Base-by-base conservation (phyloP, 2,329 filamentous ascomycete genomes). In the Scolecobasidium constrictum region DNA sequence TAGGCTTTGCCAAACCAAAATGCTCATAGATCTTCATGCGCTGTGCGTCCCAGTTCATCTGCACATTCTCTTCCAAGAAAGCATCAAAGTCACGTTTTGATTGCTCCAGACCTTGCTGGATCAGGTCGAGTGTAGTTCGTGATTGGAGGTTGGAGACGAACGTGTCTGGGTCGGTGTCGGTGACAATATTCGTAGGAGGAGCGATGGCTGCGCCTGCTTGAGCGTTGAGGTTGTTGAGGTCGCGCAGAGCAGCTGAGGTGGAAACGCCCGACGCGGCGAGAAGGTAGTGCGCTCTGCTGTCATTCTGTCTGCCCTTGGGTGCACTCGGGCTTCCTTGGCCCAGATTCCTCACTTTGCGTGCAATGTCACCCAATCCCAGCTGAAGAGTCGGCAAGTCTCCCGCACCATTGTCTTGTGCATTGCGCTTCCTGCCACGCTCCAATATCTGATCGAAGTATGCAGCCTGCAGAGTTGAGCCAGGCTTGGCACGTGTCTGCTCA, bases 11-110 rank as follows among this genome's bases (percentile, higher is more conserved):
- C 13, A 98, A 82, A 12, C 92, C 92, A 60, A 98, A 96, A 62
- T 98, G 92, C 55, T 94, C 81, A 63, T 95, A 96, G 49, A 98
- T 94, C 50, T 81, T 81, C 61, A 84, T 86, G 48, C 90, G 81
- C 65, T 96, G 90, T 13, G 83, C 81, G 53, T 95, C 88, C 88
- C 92, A 96, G 60, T 96, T 87, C 68, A 94, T 81, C 21, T 87
- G 86, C 39, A 96, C 80, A 56, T 94, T 93, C 54, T 95, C 88
- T 59, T 96, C 88, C 44, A 98, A 71, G 59, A 94, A 96, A 47
- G 77, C 75, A 59, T 98, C 88, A 58, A 98, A 96, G 56, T 96
- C 92, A 44, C 80, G 78, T 47, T 90, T 81, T 3, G 88, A 92
- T 55, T 88, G 79, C 55, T 90, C 82, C 47, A 96, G 70, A n/a